phyloP scores from a whole-genome alignment of 2,329 filamentous ascomycete genomes.

The Fusarium albidum region DNA sequence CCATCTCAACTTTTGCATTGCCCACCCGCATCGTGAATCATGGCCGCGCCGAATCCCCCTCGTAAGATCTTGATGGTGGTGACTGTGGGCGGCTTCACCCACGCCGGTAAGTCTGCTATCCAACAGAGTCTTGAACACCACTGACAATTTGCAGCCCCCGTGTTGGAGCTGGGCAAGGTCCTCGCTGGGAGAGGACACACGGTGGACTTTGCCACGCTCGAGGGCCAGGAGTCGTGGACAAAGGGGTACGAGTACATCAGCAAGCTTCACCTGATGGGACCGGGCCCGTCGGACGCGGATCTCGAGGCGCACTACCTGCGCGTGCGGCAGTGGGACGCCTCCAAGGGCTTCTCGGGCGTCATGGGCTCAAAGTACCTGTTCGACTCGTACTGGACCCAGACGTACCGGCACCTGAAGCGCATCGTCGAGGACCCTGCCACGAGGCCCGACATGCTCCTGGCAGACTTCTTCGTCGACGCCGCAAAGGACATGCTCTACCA shows the following conservation, averaged over 20 bases:
- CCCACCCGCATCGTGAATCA: neutral
- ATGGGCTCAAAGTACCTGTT: constrained; percentile 46
- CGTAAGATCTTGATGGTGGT: constrained; percentile 42
- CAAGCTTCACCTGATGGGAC: constrained; percentile 42
- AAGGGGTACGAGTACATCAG: constrained; percentile 41
- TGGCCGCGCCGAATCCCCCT: constrained; percentile 20
- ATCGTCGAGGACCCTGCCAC: constrained; percentile 26
- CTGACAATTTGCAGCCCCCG: constrained; percentile 30
- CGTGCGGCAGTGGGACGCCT: constrained; percentile 43
- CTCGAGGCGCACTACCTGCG: constrained; percentile 43
- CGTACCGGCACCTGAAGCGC: constrained; percentile 23
- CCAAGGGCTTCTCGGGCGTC: constrained; percentile 37
- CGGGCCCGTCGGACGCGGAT: constrained; percentile 35
- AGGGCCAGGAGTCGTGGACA: constrained; percentile 46
- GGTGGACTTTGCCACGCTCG: constrained; percentile 47
- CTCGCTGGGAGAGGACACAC: constrained; percentile 43
- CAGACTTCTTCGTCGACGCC: constrained; percentile 53
- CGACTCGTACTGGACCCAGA: constrained; percentile 46
- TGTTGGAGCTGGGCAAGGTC: constrained; percentile 42
- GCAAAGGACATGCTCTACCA: constrained; percentile 48
- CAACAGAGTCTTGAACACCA: neutral
- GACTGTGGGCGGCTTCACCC: constrained; percentile 45
- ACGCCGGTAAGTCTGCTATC: constrained; percentile 36
- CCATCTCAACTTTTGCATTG: no score
- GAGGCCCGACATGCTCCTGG: constrained; percentile 48